Evolutionary conservation across 495 filamentous ascomycete species (phyloP).

Genomic region (Tuber calosporum): DNA sequence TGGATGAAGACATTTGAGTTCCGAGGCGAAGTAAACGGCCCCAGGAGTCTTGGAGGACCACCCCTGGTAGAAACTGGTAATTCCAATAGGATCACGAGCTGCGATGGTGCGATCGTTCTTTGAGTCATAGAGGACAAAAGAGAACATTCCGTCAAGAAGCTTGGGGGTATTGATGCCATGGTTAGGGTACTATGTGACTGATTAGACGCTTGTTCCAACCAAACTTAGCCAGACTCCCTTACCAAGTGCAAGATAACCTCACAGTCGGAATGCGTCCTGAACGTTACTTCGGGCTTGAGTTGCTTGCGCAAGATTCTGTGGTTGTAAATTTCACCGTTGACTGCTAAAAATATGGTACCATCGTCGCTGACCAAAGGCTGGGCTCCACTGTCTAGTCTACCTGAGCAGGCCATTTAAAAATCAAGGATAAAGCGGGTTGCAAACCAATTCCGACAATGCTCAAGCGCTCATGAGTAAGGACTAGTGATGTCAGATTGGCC

Average conservation of each 20-base stretch:
- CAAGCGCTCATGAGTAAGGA: slow-evolving; percentile 93
- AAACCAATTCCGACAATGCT: slow-evolving; percentile 95
- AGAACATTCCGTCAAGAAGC: slow-evolving; percentile 98
- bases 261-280: slow-evolving; percentile 97
- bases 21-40: slow-evolving; percentile 89
- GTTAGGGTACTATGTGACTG: slow-evolving; percentile 65
- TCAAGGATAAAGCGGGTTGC: slow-evolving; percentile 40
- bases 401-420: slow-evolving; percentile 25
- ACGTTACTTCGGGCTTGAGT: slow-evolving; percentile 72
- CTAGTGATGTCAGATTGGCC: slow-evolving; percentile 49
- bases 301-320: slow-evolving; percentile 84
- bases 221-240: slow-evolving; percentile 41
- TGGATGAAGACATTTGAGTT: slow-evolving; percentile 85
- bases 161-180: slow-evolving; percentile 89
- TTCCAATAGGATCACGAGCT: slow-evolving; percentile 91
- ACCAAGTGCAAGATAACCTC: slow-evolving; percentile 97
- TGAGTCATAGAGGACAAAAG: slow-evolving; percentile 95
- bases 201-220: slow-evolving; percentile 21
- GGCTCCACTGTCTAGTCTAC: slow-evolving; percentile 69
- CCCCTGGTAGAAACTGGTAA: slow-evolving; percentile 95
- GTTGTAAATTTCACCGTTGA: slow-evolving; percentile 99
- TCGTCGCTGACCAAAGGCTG: slow-evolving; percentile 92
- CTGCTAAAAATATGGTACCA: slow-evolving; percentile 76
- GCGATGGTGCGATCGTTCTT: slow-evolving; percentile 81
- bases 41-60: slow-evolving; percentile 74